These are phyloP conservation scores for Leccinum boreale DNA, from an alignment of 768 basidiomycete genomes.

Conservation along the genomic window DNA sequence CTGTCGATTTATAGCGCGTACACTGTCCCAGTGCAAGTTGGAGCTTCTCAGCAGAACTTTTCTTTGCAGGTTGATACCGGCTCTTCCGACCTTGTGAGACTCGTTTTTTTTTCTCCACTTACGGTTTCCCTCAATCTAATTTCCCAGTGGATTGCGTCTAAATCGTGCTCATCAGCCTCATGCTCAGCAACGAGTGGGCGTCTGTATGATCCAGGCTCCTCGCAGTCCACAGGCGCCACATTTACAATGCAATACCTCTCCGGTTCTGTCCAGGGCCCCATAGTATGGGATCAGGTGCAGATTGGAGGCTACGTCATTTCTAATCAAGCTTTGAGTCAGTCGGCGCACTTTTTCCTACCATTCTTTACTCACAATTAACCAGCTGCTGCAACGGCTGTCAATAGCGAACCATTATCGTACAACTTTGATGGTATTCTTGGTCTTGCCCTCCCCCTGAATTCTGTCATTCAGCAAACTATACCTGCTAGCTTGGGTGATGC, in stretches of 20 bases:
- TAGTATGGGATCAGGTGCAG: slow-evolving; percentile 65
- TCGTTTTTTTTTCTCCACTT: neutral
- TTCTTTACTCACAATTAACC: slow-evolving; percentile 1
- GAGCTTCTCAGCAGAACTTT: slow-evolving; percentile 45
- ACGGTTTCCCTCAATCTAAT: neutral
- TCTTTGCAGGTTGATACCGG: slow-evolving; percentile 78
- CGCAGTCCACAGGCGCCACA: slow-evolving; percentile 38
- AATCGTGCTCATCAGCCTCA: slow-evolving; percentile 52
- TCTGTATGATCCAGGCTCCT: slow-evolving; percentile 54
- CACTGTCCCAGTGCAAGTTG: slow-evolving; percentile 57
- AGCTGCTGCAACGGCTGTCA: slow-evolving; percentile 60
- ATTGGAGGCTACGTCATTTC: slow-evolving; percentile 63
- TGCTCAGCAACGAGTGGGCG: slow-evolving; percentile 47
- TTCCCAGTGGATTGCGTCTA: slow-evolving; percentile 70
- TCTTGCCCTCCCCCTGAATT: slow-evolving; percentile 70
- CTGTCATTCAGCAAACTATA: slow-evolving; percentile 54
- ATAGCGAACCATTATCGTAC: slow-evolving; percentile 53
- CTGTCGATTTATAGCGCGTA: slow-evolving; percentile 49
- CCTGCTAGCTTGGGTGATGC: slow-evolving; percentile 45
- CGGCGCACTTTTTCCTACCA: neutral
- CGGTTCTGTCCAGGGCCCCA: slow-evolving; percentile 56
- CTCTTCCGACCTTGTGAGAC: slow-evolving; percentile 72
- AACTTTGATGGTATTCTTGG: slow-evolving; percentile 69
- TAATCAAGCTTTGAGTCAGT: slow-evolving; percentile 68
- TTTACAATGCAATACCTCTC: slow-evolving; percentile 59